Conservation (phyloP, 352 stramenopile genomes). For the Thraustochytrium sp. region DNA sequence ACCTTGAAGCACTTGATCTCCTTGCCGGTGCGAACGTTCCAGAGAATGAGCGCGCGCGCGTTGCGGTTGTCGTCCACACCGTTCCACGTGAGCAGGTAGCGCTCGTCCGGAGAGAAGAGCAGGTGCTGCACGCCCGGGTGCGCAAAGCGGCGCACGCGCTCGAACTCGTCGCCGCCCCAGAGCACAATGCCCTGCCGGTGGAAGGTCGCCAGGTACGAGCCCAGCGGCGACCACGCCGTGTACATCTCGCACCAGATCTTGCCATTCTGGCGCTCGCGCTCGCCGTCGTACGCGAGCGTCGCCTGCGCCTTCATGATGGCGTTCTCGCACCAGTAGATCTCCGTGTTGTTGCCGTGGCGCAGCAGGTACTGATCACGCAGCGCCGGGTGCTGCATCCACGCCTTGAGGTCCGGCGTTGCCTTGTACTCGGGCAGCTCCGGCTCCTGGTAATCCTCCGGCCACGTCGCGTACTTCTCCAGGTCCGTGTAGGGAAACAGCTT, state of each 20-base stretch:
- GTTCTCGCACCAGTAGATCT: slow-evolving; percentile 88
- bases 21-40: slow-evolving; percentile 78
- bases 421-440: slow-evolving; percentile 66
- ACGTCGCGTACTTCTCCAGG: slow-evolving; percentile 64
- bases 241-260: slow-evolving; percentile 92
- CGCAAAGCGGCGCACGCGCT: slow-evolving; percentile 93
- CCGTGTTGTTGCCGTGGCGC: slow-evolving; percentile 87
- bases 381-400: slow-evolving; percentile 80
- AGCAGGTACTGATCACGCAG: slow-evolving; percentile 90
- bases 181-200: slow-evolving; percentile 92
- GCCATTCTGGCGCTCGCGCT: slow-evolving; percentile 36
- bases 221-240: slow-evolving; percentile 91
- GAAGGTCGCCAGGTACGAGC: slow-evolving; percentile 95
- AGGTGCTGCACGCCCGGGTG: slow-evolving; percentile 88
- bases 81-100: slow-evolving; percentile 93
- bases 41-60: slow-evolving; percentile 91
- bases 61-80: slow-evolving; percentile 67
- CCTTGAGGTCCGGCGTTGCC: slow-evolving; percentile 82
- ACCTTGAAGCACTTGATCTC: slow-evolving; percentile 35
- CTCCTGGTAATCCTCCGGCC: slow-evolving; percentile 52
- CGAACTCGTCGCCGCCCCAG: slow-evolving; percentile 91
- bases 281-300: slow-evolving; percentile 14
- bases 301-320: slow-evolving; percentile 13
- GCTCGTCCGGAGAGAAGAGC: slow-evolving; percentile 89
- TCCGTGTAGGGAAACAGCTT: slow-evolving; percentile 84